A percentile compares a stretch with the other conserved stretches of the same genome.
Conservation (phyloP, 805 yeast genomes). For the Jamesozyma jinghongensis region DNA sequence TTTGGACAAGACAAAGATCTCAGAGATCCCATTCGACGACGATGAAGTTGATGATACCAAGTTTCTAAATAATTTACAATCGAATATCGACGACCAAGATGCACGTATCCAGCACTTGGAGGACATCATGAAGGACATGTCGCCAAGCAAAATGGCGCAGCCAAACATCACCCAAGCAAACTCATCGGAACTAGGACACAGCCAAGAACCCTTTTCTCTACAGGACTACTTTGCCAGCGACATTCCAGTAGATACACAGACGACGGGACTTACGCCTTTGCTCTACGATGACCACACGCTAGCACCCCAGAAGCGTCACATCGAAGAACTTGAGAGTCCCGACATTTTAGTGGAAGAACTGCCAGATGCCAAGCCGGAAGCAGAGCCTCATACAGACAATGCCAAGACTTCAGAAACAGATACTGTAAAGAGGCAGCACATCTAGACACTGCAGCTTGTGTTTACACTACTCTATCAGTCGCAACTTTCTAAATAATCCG, state of each 20-base stretch:
- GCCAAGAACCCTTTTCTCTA: background rate
- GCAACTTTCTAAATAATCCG: no score
- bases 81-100: slow-evolving; percentile 27
- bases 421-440: no score
- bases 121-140: slow-evolving; percentile 17
- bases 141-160: slow-evolving; percentile 3
- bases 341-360: background rate
- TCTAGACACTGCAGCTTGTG: no score
- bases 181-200: background rate
- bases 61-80: slow-evolving; percentile 17
- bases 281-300: slow-evolving; percentile 3
- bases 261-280: slow-evolving; percentile 4
- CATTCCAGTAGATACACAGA: background rate
- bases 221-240: slow-evolving; percentile 6
- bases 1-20: slow-evolving; percentile 11
- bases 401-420: no score
- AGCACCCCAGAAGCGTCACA: background rate
- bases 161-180: background rate
- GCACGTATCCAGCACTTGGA: slow-evolving; percentile 27
- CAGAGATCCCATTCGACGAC: slow-evolving; percentile 21
- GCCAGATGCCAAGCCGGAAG: background rate
- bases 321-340: slow-evolving; percentile 1
- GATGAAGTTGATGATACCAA: slow-evolving; percentile 5
- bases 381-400: no score
- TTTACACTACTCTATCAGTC: no score